A percentile compares a stretch with the other conserved stretches of the same genome.
Evolutionary conservation across 1,284 basidiomycete species (phyloP).

Genomic region (Kwoniella shivajii): DNA sequence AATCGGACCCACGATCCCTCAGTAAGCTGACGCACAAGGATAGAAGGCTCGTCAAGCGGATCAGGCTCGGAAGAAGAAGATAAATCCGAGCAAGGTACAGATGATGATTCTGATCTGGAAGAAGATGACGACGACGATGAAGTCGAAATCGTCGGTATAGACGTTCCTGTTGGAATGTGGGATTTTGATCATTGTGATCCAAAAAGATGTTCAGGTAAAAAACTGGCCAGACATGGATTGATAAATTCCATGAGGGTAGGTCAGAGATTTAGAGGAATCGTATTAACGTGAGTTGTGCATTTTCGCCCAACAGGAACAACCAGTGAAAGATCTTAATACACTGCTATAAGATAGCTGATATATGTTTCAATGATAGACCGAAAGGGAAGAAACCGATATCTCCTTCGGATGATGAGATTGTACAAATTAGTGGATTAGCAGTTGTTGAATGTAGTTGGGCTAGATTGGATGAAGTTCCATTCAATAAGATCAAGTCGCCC

Average conservation of each 20-base stretch:
- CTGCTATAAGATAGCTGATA: neutral
- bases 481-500: constrained; percentile 87
- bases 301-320: too few species aligned
- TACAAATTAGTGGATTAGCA: constrained; percentile 76
- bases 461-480: constrained; percentile 88
- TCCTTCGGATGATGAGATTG: constrained; percentile 80
- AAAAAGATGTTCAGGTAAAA: constrained; percentile 91
- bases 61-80: constrained; percentile 10
- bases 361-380: constrained; percentile 62
- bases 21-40: neutral
- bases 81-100: constrained; percentile 32
- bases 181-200: constrained; percentile 99
- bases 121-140: constrained; percentile 45
- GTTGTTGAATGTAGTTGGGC: constrained; percentile 99
- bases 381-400: constrained; percentile 80
- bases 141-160: constrained; percentile 54
- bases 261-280: constrained; percentile 83
- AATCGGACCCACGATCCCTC: too few species aligned
- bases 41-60: neutral
- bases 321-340: too few species aligned
- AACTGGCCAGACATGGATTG: constrained; percentile 80
- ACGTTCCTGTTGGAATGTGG: constrained; percentile 85
- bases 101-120: constrained; percentile 39
- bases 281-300: constrained; percentile 73
- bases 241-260: constrained; percentile 84